These are phyloP conservation scores for Vanrija humicola DNA, from an alignment of 1,284 basidiomycete genomes.

Conservation along the genomic window DNA sequence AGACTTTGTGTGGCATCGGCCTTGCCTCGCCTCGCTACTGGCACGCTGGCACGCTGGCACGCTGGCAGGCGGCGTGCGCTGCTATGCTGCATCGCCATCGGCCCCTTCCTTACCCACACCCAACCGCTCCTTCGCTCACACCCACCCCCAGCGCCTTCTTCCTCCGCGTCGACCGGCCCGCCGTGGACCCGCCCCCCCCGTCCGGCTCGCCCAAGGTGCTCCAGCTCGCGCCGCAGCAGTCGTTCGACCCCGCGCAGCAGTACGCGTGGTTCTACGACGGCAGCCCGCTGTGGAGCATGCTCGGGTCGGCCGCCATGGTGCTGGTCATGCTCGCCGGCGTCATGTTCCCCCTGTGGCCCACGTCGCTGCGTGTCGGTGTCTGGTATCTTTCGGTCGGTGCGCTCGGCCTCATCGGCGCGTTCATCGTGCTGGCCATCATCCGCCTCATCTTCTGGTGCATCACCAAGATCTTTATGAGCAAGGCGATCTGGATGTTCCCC, in stretches of 20 bases:
- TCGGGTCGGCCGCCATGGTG: slow-evolving; percentile 91
- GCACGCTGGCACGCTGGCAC: too few relatives aligned
- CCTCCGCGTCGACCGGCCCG: slow-evolving; percentile 76
- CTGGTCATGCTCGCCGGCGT: slow-evolving; percentile 90
- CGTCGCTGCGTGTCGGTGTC: slow-evolving; percentile 86
- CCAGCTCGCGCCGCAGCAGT: slow-evolving; percentile 73
- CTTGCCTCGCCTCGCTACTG: too few relatives aligned
- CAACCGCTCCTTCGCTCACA: not conserved
- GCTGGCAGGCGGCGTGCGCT: too few relatives aligned
- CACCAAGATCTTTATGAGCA: slow-evolving; percentile 77
- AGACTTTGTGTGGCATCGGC: too few relatives aligned
- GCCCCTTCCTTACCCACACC: not conserved
- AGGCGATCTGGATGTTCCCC: slow-evolving; percentile 99
- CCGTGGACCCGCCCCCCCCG: slow-evolving; percentile 54
- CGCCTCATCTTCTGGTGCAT: slow-evolving; percentile 91
- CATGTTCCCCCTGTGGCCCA: slow-evolving; percentile 99
- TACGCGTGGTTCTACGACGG: slow-evolving; percentile 98
- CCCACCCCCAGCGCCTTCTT: slow-evolving; percentile 62
- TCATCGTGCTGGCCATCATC: slow-evolving; percentile 88
- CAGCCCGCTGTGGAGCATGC: slow-evolving; percentile 85
- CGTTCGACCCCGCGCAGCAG: slow-evolving; percentile 68
- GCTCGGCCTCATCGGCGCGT: slow-evolving; percentile 81
- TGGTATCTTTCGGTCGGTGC: slow-evolving; percentile 91
- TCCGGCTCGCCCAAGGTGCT: slow-evolving; percentile 73
- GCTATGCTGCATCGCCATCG: not conserved